Conservation (phyloP, 352 stramenopile species). For the Phytophthora agathidicida region DNA sequence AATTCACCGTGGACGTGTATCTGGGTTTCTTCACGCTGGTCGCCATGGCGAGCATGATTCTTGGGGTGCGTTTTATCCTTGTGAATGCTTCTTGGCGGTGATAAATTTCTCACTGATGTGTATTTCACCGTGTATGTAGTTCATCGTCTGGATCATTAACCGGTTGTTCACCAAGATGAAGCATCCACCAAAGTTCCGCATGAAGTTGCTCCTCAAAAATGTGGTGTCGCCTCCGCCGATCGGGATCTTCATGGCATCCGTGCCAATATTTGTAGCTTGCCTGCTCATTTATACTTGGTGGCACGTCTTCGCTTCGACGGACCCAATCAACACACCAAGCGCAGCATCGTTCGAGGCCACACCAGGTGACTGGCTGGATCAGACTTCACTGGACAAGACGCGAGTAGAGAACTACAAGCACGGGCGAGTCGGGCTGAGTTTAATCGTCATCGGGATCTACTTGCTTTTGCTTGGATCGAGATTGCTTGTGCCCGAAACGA, state of each 20-base stretch:
- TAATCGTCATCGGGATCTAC: conserved; percentile 87
- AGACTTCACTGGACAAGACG: conserved; percentile 79
- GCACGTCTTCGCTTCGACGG: conserved; percentile 58
- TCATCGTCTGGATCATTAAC: conserved; percentile 94
- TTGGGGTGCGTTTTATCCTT: conserved; percentile 66
- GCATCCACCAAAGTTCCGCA: conserved; percentile 93
- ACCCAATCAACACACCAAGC: conserved; percentile 56
- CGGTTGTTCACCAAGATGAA: conserved; percentile 96
- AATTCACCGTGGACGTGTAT: conserved; percentile 95
- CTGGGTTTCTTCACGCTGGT: conserved; percentile 94
- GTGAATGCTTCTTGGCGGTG: background rate
- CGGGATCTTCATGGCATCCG: conserved; percentile 70
- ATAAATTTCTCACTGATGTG: background rate
- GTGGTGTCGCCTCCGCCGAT: conserved; percentile 85
- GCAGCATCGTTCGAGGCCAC: conserved; percentile 85
- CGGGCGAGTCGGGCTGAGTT: conserved; percentile 84
- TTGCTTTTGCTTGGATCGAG: conserved; percentile 64
- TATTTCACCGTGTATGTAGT: conserved; percentile 29
- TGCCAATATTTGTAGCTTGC: conserved; percentile 63
- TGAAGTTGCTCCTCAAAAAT: conserved; percentile 91
- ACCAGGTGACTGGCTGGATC: conserved; percentile 89
- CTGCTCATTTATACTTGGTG: conserved; percentile 87
- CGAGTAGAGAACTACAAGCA: conserved; percentile 86
- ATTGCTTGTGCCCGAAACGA: conserved; percentile 86
- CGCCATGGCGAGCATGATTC: conserved; percentile 85